Evolutionary conservation across 805 yeast genomes (phyloP), one percentile per base, ranked within the genome.

Genomic region (Candida taoyuanica): DNA sequence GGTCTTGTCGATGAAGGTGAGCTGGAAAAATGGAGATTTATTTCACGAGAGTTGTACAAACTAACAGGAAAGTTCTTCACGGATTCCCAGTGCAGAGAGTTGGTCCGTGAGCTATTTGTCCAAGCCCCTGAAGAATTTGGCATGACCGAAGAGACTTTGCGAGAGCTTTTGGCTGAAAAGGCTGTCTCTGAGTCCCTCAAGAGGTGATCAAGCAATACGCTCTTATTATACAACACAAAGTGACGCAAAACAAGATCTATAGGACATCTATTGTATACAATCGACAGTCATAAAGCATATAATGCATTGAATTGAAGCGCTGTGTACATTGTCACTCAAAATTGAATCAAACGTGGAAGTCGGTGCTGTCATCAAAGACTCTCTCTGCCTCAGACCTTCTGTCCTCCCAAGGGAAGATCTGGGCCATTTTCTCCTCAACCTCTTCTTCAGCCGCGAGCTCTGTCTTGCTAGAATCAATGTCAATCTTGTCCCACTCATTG

Each of bases 1-100:
- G 55, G 55, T 14, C 47, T 77, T n/a, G 59, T 82, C 7, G 89
- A 83, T 52, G 78, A 73, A 30, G 87, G 82, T 1, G 91, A 83
- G 51, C 46, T 73, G 29, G 86, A 79, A 42, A 83, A 83, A 52
- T 78, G 87, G 83, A 64, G 68, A 33, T 78, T 66, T 50, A 66
- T 84, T n/a, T 68, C 85, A 12, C 61, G 68, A 27, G 88, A 83
- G 51, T 64, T 83, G 40, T 69, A 73, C 37, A 74, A 77, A 44
- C 49, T 59, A 16, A 59, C 65, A 7, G 76, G 77, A 15, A 74
- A 73, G 47, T 50, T 59, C 33, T 74, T 74, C 48, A 62, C 76
- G 13, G 70, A 73, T 20, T 64, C 58, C 23, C 81, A 77, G 45
- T 71, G 84, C 43, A 71, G 81, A 36, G 77, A 72, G 26, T 53